Conservation (phyloP, 208 protist species). For the Borovskyia barvae region DNA sequence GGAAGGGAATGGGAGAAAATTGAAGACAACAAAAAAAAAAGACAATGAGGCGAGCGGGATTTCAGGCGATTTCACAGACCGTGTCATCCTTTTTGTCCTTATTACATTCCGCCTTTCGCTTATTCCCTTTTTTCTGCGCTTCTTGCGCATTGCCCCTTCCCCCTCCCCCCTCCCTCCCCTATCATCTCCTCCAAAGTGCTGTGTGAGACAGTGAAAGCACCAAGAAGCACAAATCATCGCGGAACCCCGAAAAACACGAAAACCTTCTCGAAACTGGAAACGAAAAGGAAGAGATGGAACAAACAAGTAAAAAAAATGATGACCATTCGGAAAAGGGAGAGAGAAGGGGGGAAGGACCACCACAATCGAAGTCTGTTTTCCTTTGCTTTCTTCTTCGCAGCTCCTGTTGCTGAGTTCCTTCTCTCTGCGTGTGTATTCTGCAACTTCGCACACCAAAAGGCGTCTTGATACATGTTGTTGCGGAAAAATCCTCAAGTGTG, state of each 20-base stretch:
- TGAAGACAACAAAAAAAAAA: slow-evolving; percentile 9
- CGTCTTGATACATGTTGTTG: not conserved
- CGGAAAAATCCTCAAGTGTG: too few relatives aligned
- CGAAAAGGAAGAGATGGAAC: not conserved
- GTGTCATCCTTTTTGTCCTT: not conserved
- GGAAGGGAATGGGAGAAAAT: not conserved
- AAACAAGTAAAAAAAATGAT: not conserved
- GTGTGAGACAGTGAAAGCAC: not conserved
- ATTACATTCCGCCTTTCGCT: too few relatives aligned
- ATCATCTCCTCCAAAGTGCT: too few relatives aligned
- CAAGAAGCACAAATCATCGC: slow-evolving; percentile 1
- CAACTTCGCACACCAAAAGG: not conserved
- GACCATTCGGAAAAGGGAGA: slow-evolving; percentile 11
- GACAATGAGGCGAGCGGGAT: slow-evolving; percentile 18
- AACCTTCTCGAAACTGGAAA: slow-evolving; percentile 8
- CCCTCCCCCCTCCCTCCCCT: too few relatives aligned
- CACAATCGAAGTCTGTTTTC: not conserved
- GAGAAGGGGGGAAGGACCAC: not conserved
- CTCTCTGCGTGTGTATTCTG: too few relatives aligned
- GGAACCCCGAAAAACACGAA: too few relatives aligned
- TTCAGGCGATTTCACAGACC: not conserved
- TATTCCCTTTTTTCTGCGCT: too few relatives aligned
- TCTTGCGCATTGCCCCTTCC: too few relatives aligned
- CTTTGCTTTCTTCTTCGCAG: slow-evolving; percentile 11
- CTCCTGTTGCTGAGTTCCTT: not conserved